A percentile compares a stretch with the other conserved stretches of the same genome.
Conservation (phyloP, 2,329 filamentous ascomycete species). For the Colletotrichum plurivorum region DNA sequence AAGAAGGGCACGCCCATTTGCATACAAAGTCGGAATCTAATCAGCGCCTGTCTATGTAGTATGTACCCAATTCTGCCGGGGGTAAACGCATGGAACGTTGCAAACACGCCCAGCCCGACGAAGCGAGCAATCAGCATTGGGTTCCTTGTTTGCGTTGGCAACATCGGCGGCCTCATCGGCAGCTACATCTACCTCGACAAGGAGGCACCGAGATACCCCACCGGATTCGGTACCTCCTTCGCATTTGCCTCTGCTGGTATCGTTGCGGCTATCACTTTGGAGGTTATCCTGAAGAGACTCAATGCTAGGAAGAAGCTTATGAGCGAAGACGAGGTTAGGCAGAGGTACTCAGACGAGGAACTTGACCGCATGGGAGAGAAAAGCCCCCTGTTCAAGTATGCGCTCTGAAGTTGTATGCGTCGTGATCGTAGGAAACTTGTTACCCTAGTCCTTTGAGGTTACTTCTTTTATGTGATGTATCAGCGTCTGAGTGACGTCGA, state of each 20-base stretch:
- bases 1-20: neutral
- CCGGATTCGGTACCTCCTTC: constrained; percentile 37
- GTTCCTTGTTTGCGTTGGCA: constrained; percentile 56
- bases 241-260: constrained; percentile 37
- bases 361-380: constrained; percentile 49
- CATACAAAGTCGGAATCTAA: neutral
- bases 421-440: too few species aligned
- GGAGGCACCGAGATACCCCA: constrained; percentile 39
- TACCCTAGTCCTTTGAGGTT: too few species aligned
- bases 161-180: constrained; percentile 51
- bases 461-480: too few species aligned
- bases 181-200: constrained; percentile 41
- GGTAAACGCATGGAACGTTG: constrained; percentile 57
- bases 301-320: constrained; percentile 46
- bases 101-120: constrained; percentile 53
- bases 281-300: constrained; percentile 23
- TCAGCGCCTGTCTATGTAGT: constrained; percentile 43
- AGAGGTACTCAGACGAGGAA: constrained; percentile 47
- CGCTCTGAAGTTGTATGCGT: constrained; percentile 22
- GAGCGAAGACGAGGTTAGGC: constrained; percentile 45
- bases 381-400: constrained; percentile 50
- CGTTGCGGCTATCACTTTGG: constrained; percentile 33
- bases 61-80: constrained; percentile 59
- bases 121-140: constrained; percentile 59
- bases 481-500: too few species aligned